A percentile compares a stretch with the other conserved stretches of the same genome.
phyloP scores from a whole-genome alignment of 2,329 filamentous ascomycete species.

The Ceratocystis cubensis region DNA sequence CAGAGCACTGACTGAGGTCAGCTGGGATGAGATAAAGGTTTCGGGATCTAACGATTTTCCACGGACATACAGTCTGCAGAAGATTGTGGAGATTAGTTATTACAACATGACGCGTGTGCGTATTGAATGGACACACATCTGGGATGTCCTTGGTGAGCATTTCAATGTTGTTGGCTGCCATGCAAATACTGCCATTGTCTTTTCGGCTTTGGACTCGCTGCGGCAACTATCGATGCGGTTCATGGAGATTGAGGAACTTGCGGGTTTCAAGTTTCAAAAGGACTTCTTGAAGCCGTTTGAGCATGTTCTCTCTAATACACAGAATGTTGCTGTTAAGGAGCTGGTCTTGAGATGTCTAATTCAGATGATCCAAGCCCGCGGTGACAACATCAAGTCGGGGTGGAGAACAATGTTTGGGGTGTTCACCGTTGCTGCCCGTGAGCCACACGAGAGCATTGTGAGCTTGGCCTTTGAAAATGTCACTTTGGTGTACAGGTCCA shows the following conservation, averaged over 20 bases:
- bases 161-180: conserved; percentile 98
- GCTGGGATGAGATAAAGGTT: conserved; percentile 97
- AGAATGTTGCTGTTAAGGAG: conserved; percentile 85
- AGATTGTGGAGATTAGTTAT: conserved; percentile 96
- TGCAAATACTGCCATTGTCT: conserved; percentile 90
- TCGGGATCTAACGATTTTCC: conserved; percentile 93
- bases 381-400: conserved; percentile 91
- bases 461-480: conserved; percentile 93
- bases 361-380: conserved; percentile 96
- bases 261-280: conserved; percentile 99
- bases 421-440: conserved; percentile 87
- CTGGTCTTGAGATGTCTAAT: conserved; percentile 93
- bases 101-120: conserved; percentile 99
- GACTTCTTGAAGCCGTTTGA: conserved; percentile 98
- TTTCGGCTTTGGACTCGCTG: conserved; percentile 90
- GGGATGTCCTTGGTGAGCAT: conserved; percentile 93
- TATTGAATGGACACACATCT: conserved; percentile 97
- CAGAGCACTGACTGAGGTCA: conserved; percentile 81
- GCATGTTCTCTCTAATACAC: conserved; percentile 89
- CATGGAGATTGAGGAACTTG: conserved; percentile 94
- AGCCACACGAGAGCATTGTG: conserved; percentile 89
- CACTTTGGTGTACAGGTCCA: conserved; percentile 84
- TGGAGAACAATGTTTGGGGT: conserved; percentile 99
- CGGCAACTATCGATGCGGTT: conserved; percentile 96
- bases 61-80: conserved; percentile 92